A percentile compares a stretch with the other conserved stretches of the same genome.
These are phyloP conservation scores for Magnusiomyces fungicola DNA, from an alignment of 1,139 yeast genomes.

Conservation along the genomic window DNA sequence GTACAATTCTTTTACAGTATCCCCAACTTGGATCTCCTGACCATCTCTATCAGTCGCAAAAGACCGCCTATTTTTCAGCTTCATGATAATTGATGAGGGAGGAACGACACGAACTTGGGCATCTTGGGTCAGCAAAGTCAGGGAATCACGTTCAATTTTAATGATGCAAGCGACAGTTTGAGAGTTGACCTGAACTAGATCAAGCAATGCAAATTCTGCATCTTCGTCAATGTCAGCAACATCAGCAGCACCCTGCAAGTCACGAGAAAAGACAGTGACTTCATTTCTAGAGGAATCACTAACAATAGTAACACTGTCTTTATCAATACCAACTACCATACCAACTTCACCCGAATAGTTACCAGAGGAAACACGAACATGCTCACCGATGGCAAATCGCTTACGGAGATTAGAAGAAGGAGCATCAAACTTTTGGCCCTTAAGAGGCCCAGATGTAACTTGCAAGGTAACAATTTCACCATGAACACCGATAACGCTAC, in stretches of 20 bases:
- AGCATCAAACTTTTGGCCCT: conserved; percentile 50
- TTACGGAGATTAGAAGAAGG: conserved; percentile 80
- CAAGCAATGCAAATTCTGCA: conserved; percentile 79
- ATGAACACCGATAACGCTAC: conserved; percentile 65
- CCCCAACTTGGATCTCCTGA: conserved; percentile 78
- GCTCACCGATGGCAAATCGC: conserved; percentile 86
- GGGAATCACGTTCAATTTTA: conserved; percentile 80
- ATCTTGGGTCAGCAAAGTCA: conserved; percentile 74
- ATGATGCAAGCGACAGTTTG: conserved; percentile 85
- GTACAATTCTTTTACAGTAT: conserved; percentile 72
- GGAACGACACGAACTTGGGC: conserved; percentile 67
- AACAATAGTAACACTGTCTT: conserved; percentile 80
- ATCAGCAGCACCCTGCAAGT: conserved; percentile 50
- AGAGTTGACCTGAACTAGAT: conserved; percentile 81
- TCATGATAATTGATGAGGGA: conserved; percentile 75
- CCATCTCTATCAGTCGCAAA: conserved; percentile 87
- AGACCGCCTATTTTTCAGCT: conserved; percentile 59
- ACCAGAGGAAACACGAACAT: conserved; percentile 87
- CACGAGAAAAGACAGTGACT: conserved; percentile 86
- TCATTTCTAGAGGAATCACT: conserved; percentile 86
- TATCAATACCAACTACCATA: conserved; percentile 73
- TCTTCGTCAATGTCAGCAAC: conserved; percentile 42
- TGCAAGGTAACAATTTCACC: conserved; percentile 56
- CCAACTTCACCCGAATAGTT: conserved; percentile 92
- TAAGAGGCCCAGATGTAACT: conserved; percentile 46